These are phyloP conservation scores for Nigrospora sphaerica DNA, from an alignment of 2,329 filamentous ascomycete genomes.

Conservation along the genomic window DNA sequence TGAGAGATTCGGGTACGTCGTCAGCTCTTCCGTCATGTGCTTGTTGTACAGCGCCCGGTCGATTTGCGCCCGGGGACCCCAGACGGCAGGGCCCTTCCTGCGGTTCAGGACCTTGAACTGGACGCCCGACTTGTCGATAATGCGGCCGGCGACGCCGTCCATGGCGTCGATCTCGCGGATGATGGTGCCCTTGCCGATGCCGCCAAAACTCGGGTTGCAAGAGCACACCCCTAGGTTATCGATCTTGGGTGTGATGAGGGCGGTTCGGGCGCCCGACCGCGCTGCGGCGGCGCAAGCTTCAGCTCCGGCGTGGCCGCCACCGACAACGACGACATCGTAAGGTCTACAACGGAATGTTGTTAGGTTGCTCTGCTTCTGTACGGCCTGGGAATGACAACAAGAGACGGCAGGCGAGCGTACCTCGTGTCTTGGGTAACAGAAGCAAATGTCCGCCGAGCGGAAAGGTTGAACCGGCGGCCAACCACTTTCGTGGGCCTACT, in stretches of 20 bases:
- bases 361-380: not conserved
- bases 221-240: slow-evolving; percentile 92
- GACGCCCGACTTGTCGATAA: slow-evolving; percentile 91
- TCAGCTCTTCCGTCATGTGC: slow-evolving; percentile 84
- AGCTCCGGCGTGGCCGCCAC: slow-evolving; percentile 89
- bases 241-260: slow-evolving; percentile 78
- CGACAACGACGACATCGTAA: slow-evolving; percentile 92
- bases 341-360: slow-evolving; percentile 37
- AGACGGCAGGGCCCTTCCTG: slow-evolving; percentile 89
- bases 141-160: slow-evolving; percentile 79
- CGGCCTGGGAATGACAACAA: no score
- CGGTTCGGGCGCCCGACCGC: slow-evolving; percentile 79
- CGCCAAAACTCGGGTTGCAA: slow-evolving; percentile 94
- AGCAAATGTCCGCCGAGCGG: slow-evolving; percentile 17
- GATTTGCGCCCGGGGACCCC: slow-evolving; percentile 95
- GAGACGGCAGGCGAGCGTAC: slow-evolving; percentile 9
- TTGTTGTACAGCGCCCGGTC: slow-evolving; percentile 83
- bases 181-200: slow-evolving; percentile 98
- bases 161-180: slow-evolving; percentile 91
- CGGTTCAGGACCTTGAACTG: slow-evolving; percentile 87
- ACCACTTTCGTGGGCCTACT: slow-evolving; percentile 13
- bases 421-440: slow-evolving; percentile 23
- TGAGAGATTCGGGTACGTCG: slow-evolving; percentile 68
- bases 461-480: slow-evolving; percentile 7
- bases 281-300: slow-evolving; percentile 91